phyloP scores from a whole-genome alignment of 108 stramenopile species.

The Cyclotella kingstonii region DNA sequence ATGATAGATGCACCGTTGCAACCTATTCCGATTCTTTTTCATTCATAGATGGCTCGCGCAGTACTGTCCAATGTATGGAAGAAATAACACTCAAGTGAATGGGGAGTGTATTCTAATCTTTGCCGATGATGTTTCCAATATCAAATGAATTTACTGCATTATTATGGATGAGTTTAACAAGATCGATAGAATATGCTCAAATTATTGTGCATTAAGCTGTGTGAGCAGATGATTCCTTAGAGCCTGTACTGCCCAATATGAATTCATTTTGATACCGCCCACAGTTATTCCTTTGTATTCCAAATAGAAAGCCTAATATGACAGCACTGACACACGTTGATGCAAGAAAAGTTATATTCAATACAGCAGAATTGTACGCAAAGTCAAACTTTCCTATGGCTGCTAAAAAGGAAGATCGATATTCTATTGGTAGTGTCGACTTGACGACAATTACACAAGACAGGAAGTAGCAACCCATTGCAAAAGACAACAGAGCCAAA shows the following conservation, averaged over 20 bases:
- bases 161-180: neutral
- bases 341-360: conserved; percentile 53
- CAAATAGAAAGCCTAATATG: conserved; percentile 60
- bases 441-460: conserved; percentile 73
- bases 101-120: neutral
- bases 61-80: neutral
- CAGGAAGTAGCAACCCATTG: conserved; percentile 71
- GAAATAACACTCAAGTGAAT: neutral
- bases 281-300: conserved; percentile 73
- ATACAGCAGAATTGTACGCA: conserved; percentile 41
- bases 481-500: conserved; percentile 14
- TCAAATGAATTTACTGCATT: too few relatives aligned
- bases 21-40: neutral
- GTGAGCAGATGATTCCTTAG: neutral
- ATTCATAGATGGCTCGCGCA: neutral
- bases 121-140: neutral
- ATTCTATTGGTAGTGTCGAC: conserved; percentile 59
- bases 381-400: conserved; percentile 59
- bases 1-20: neutral
- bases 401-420: conserved; percentile 50
- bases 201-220: conserved; percentile 3
- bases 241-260: neutral
- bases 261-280: conserved; percentile 44
- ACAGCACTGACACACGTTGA: conserved; percentile 50
- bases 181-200: neutral